A percentile compares a stretch with the other conserved stretches of the same genome.
phyloP scores from a whole-genome alignment of 805 yeast species.

The Candida krabiensis region DNA sequence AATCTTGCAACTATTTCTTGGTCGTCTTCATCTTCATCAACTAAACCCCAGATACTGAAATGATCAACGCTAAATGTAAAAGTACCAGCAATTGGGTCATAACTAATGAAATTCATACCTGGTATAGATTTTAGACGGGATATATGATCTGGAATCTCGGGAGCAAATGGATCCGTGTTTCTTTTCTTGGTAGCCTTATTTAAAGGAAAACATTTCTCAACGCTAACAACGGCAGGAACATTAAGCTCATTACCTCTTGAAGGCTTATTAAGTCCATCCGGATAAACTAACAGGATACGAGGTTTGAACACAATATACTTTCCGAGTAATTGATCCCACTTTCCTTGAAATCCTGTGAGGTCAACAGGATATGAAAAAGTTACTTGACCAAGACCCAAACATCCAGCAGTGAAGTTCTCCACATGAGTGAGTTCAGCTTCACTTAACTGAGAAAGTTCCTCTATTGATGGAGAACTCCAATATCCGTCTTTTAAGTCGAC shows the following conservation, averaged over 20 bases:
- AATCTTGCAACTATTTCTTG: constrained; percentile 38
- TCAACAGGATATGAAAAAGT: constrained; percentile 71
- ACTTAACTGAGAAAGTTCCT: constrained; percentile 44
- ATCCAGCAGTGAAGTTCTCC: constrained; percentile 66
- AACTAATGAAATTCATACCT: constrained; percentile 80
- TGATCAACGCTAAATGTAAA: constrained; percentile 88
- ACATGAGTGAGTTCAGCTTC: constrained; percentile 51
- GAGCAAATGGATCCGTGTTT: constrained; percentile 34
- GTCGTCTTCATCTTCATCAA: constrained; percentile 64
- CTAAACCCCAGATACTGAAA: constrained; percentile 92
- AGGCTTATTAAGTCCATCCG: constrained; percentile 54
- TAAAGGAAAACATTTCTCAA: constrained; percentile 60
- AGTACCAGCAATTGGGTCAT: constrained; percentile 68
- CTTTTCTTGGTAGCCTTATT: constrained; percentile 25
- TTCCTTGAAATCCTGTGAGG: constrained; percentile 48
- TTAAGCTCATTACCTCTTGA: constrained; percentile 68
- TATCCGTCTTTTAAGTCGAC: constrained; percentile 40
- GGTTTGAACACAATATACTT: constrained; percentile 46
- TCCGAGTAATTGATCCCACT: constrained; percentile 41
- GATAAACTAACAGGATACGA: constrained; percentile 60
- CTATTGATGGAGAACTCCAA: constrained; percentile 71
- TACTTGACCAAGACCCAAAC: constrained; percentile 66
- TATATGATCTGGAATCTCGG: constrained; percentile 48
- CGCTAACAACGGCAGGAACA: constrained; percentile 71
- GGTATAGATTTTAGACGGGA: constrained; percentile 49